Percentiles rank a stretch among this genome's conserved stretches.
Conservation (phyloP, 73 alveolate genomes). For the Paramecium tetraurelia region DNA sequence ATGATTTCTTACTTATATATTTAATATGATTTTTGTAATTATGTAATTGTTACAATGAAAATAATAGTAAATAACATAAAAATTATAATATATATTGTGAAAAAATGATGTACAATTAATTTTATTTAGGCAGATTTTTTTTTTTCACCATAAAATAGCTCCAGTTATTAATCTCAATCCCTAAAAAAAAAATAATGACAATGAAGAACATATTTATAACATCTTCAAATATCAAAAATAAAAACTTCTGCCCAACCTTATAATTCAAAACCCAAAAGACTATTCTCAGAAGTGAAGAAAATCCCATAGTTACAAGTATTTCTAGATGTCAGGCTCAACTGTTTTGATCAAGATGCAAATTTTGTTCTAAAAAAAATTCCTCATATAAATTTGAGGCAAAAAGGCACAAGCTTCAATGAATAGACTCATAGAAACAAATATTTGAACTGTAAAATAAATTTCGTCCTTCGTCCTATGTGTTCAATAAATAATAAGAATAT, state of each 20-base stretch:
- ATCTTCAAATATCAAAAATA: constrained; percentile 58
- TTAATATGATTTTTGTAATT: not conserved
- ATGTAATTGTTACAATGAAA: not conserved
- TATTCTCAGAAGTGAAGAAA: constrained; percentile 27
- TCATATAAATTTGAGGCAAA: constrained; percentile 51
- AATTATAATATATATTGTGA: not conserved
- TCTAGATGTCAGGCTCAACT: constrained; percentile 43
- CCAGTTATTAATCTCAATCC: too few species aligned
- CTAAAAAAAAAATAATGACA: constrained; percentile 33
- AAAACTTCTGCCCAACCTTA: constrained; percentile 31
- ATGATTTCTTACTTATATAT: not conserved
- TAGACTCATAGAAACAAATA: constrained; percentile 56
- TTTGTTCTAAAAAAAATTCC: not conserved
- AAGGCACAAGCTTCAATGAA: constrained; percentile 60
- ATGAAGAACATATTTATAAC: constrained; percentile 38
- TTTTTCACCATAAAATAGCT: constrained; percentile 41
- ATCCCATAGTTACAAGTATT: constrained; percentile 52
- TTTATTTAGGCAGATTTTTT: not conserved
- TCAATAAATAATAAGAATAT: constrained; percentile 41
- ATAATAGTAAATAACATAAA: not conserved
- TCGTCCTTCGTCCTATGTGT: constrained; percentile 55
- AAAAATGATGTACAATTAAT: not conserved
- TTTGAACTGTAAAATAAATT: constrained; percentile 24
- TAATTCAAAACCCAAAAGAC: constrained; percentile 51
- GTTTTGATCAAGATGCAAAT: not conserved